Evolutionary conservation across 306 rosid genomes (phyloP).

Genomic region (Boehmeria nivea): DNA sequence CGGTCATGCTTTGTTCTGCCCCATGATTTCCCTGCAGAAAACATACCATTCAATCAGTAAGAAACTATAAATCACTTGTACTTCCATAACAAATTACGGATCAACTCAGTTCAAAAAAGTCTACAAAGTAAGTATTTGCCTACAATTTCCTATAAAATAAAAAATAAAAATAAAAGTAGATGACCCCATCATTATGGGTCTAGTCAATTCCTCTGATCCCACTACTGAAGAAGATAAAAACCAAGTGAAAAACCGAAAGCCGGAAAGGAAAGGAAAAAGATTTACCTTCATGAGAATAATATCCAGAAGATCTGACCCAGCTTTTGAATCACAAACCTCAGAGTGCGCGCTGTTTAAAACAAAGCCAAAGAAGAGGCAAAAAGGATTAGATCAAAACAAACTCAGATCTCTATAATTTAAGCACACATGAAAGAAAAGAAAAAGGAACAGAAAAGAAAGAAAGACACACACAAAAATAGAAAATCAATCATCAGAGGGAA

Average conservation of each 20-base stretch:
- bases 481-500: background rate
- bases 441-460: background rate
- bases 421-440: background rate
- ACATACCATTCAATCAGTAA: slow-evolving; percentile 5
- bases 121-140: no score
- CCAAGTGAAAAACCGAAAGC: no score
- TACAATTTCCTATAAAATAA: no score
- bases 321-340: slow-evolving; percentile 54
- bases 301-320: slow-evolving; percentile 78
- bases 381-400: background rate
- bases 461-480: no score
- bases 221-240: no score
- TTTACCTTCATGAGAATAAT: slow-evolving; percentile 62
- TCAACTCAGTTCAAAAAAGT: no score
- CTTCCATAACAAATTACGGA: no score
- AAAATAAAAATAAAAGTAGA: no score
- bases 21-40: slow-evolving; percentile 52
- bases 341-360: slow-evolving; percentile 14
- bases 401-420: slow-evolving; percentile 5
- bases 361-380: background rate
- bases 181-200: no score
- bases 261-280: background rate
- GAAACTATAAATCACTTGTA: background rate
- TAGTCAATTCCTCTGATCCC: no score
- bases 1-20: slow-evolving; percentile 27